These are phyloP conservation scores for Trichocladium antarcticum DNA, from an alignment of 495 filamentous ascomycete species.

Conservation along the genomic window DNA sequence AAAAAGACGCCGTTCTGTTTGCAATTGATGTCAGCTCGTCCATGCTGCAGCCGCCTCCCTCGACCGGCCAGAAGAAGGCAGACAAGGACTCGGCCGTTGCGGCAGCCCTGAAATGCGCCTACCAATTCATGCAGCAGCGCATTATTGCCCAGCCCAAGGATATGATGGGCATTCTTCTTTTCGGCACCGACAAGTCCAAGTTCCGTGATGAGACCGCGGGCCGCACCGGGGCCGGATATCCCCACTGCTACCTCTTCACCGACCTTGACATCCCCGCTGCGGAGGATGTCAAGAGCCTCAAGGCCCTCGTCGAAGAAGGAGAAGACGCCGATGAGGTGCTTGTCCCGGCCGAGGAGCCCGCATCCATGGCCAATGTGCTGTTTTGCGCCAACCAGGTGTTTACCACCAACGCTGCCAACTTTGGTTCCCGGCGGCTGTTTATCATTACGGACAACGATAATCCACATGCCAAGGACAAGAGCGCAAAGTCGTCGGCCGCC, in stretches of 20 bases:
- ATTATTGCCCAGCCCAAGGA: constrained; percentile 95
- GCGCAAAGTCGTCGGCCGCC: constrained; percentile 59
- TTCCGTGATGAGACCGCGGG: constrained; percentile 58
- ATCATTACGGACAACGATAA: constrained; percentile 93
- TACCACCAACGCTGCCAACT: constrained; percentile 88
- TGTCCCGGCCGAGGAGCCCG: constrained; percentile 53
- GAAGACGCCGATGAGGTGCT: constrained; percentile 63
- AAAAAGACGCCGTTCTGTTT: constrained; percentile 94
- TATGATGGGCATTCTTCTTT: constrained; percentile 96
- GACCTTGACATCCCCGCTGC: constrained; percentile 84
- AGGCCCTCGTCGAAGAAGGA: constrained; percentile 56
- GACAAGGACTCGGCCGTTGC: constrained; percentile 58
- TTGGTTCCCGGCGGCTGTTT: constrained; percentile 82
- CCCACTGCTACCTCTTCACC: constrained; percentile 83
- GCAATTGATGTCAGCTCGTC: constrained; percentile 89
- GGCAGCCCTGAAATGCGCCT: constrained; percentile 89
- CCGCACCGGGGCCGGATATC: constrained; percentile 56
- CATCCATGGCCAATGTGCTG: constrained; percentile 79
- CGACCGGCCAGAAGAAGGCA: constrained; percentile 57
- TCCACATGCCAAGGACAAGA: constrained; percentile 64
- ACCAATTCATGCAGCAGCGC: constrained; percentile 90
- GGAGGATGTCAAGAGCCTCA: constrained; percentile 70
- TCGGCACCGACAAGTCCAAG: constrained; percentile 77
- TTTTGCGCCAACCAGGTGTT: constrained; percentile 97
- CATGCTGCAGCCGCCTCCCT: constrained; percentile 64